Evolutionary conservation across 345 rosid species (phyloP).

Genomic region (Linum lewisii): DNA sequence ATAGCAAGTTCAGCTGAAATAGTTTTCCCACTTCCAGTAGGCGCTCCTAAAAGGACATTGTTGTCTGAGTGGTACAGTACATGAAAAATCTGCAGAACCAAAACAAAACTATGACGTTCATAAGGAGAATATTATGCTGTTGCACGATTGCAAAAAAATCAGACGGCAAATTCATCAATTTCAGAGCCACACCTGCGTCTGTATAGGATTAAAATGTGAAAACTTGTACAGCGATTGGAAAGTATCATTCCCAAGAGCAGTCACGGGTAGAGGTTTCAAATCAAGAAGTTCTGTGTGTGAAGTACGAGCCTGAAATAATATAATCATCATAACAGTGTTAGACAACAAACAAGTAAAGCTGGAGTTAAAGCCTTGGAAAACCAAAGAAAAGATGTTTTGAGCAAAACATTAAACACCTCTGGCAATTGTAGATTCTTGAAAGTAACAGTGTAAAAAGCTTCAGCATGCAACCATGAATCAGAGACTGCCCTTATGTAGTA

Average conservation of each 20-base stretch:
- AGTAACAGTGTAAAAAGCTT: conserved; percentile 82
- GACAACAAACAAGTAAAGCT: background rate
- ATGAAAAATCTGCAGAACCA: conserved; percentile 66
- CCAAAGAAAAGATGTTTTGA: background rate
- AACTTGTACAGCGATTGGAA: conserved; percentile 75
- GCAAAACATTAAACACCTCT: conserved; percentile 41
- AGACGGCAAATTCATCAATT: conserved; percentile 13
- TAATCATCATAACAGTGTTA: conserved; percentile 3
- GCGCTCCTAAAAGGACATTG: conserved; percentile 93
- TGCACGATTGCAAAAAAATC: conserved; percentile 10
- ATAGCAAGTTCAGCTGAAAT: conserved; percentile 98
- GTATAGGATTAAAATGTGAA: conserved; percentile 97
- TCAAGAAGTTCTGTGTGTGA: conserved; percentile 91
- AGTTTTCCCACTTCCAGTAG: conserved; percentile 98
- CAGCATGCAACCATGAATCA: conserved; percentile 97
- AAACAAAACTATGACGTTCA: conserved; percentile 17
- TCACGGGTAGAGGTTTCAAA: conserved; percentile 88
- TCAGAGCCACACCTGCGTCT: conserved; percentile 66
- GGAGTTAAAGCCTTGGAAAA: background rate
- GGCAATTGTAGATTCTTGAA: conserved; percentile 83
- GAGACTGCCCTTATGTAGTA: conserved; percentile 93
- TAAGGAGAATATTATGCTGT: conserved; percentile 1
- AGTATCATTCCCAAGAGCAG: conserved; percentile 56
- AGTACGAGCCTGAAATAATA: conserved; percentile 56
- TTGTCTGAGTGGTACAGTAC: conserved; percentile 81